Evolutionary conservation across 345 rosid genomes (phyloP).

Genomic region (Acer campestre): DNA sequence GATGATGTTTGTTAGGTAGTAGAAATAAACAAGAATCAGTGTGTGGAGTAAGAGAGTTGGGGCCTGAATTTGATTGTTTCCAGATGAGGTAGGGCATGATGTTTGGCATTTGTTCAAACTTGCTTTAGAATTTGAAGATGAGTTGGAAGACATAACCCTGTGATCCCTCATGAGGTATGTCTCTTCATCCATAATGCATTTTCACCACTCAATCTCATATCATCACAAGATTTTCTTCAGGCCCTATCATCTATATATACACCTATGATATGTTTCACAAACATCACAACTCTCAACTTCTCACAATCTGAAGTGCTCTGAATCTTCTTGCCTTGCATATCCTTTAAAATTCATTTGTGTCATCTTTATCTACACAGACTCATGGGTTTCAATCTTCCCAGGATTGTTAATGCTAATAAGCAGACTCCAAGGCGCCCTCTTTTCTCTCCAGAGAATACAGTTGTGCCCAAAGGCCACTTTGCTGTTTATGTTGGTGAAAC

Average conservation of each 20-base stretch:
- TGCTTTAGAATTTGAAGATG: not conserved
- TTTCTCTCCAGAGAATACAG: not conserved
- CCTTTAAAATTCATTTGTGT: not conserved
- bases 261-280: not conserved
- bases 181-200: slow-evolving; percentile 1
- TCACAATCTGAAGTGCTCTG: not conserved
- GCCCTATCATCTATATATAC: slow-evolving; percentile 14
- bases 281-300: not conserved
- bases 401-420: not conserved
- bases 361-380: not conserved
- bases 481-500: slow-evolving; percentile 48
- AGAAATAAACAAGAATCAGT: not conserved
- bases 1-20: not conserved
- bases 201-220: not conserved
- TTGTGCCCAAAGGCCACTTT: slow-evolving; percentile 35
- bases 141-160: slow-evolving; percentile 33
- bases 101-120: not conserved
- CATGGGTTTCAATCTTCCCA: slow-evolving; percentile 13
- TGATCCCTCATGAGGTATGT: slow-evolving; percentile 11
- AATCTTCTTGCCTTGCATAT: not conserved
- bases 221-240: not conserved
- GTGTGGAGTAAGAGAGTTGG: not conserved
- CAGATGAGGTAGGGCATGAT: not conserved
- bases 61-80: not conserved
- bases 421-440: not conserved